Conservation (phyloP, 1,139 yeast species). For the Geotrichum restrictum region DNA sequence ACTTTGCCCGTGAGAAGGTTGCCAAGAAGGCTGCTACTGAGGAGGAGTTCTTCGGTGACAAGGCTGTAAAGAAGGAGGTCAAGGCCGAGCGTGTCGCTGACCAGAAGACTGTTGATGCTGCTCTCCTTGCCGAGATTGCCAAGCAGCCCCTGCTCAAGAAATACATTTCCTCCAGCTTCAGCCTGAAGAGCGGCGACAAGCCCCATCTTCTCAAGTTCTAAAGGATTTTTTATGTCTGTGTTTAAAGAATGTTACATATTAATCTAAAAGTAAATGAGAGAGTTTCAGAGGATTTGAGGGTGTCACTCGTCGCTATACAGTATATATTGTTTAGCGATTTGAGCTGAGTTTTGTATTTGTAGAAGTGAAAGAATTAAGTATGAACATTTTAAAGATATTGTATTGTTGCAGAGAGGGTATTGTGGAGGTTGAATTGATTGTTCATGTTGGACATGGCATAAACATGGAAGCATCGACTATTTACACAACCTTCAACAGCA, state of each 20-base stretch:
- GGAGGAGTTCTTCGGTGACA: slow-evolving; percentile 92
- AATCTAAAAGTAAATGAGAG: slow-evolving; percentile 17
- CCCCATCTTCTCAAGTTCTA: slow-evolving; percentile 98
- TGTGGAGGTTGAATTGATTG: too few species aligned
- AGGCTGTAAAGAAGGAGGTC: slow-evolving; percentile 76
- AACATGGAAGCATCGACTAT: too few species aligned
- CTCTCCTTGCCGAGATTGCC: slow-evolving; percentile 90
- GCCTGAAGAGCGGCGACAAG: slow-evolving; percentile 97
- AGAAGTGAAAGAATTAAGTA: too few species aligned
- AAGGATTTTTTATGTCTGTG: slow-evolving; percentile 30
- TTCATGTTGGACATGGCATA: too few species aligned
- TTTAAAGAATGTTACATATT: slow-evolving; percentile 6
- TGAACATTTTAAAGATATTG: too few species aligned
- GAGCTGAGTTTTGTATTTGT: too few species aligned
- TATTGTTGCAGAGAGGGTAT: too few species aligned
- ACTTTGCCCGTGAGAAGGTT: slow-evolving; percentile 95
- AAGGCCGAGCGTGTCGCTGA: slow-evolving; percentile 96
- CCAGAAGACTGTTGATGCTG: slow-evolving; percentile 95
- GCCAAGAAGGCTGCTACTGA: slow-evolving; percentile 79
- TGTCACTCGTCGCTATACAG: too few species aligned
- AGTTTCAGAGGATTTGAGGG: neutral
- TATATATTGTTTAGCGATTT: neutral
- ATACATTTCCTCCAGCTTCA: slow-evolving; percentile 94
- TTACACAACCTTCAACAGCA: too few species aligned
- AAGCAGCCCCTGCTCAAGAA: slow-evolving; percentile 97